Evolutionary conservation across 2,329 filamentous ascomycete species (phyloP), one percentile per base, ranked within the genome.

Genomic region (Stachybotrys chlorohalonatus): DNA sequence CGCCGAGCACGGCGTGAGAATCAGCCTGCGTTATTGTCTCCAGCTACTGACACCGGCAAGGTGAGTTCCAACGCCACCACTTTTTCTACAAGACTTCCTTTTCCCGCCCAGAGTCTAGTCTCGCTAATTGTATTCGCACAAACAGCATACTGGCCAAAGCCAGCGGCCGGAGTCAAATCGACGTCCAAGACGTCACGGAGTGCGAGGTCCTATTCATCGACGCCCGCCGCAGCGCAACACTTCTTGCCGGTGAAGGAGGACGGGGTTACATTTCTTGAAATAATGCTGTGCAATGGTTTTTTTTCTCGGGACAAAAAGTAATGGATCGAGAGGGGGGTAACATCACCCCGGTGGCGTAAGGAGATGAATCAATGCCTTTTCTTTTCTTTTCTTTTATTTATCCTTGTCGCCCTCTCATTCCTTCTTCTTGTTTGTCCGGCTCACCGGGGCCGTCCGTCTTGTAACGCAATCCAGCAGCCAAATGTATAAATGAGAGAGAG

Each of bases 21-120:
- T 96, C 67, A 95, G 89, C 69, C 73, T 99, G 73, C 80, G 94
- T 62, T 99, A 99, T 75, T 93, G 92, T 62, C 76, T 99, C 68
- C 94, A 97, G 74, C 75, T 99, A 62, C 78, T 99, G 63, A 89
- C 91, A 31, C 92, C 92, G 2, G 87, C 91, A 53, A 93, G 81
- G 81, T 84, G 73, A 67, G 77, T 45, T 24, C 4, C 24, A 24
- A 2, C 24, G 24, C 24, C 24, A 24, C 53, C 31, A 50, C 48
- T 3, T 3, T 30, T 30, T 42, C 36, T 42, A 9, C 36, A 13
- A 42, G 36, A 13, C 13, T 42, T 42, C 36, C 36, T 13, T 42
- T 42, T 42, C 36, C 36, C 36, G 2, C 8, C 36, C 36, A 9
- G 13, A 42, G 36, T 9, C 2, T 42, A 42, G 8, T 3, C 13